Conservation (phyloP, 208 protist genomes). For the Porcisia deanei region DNA sequence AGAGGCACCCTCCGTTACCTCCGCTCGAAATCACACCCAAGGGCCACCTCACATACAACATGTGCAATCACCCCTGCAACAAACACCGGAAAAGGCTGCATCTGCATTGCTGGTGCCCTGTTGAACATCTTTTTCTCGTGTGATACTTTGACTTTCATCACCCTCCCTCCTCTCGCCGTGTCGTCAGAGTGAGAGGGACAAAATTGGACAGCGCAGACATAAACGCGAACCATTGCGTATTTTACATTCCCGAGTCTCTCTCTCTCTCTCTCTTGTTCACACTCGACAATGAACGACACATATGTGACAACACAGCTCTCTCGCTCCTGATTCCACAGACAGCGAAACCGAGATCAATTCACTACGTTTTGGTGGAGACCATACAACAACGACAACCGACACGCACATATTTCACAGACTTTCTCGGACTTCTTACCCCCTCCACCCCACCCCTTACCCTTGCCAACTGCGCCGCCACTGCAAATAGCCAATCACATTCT, state of each 20-base stretch:
- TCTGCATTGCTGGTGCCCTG: too few species aligned
- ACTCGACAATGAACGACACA: background rate
- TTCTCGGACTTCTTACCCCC: background rate
- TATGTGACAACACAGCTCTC: background rate
- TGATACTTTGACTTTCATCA: background rate
- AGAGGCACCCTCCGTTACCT: too few species aligned
- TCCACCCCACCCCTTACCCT: background rate
- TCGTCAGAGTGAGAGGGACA: background rate
- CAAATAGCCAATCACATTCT: background rate
- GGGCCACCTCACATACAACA: too few species aligned
- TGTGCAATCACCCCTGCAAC: too few species aligned
- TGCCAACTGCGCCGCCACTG: background rate
- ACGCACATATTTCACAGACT: constrained; percentile 3
- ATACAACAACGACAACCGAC: background rate
- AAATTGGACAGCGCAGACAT: background rate
- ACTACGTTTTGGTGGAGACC: background rate
- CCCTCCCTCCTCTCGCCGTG: background rate
- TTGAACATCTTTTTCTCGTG: background rate
- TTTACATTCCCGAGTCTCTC: background rate
- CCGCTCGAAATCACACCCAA: too few species aligned
- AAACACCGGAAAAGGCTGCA: too few species aligned
- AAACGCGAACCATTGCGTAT: background rate
- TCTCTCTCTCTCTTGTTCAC: background rate
- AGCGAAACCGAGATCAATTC: background rate
- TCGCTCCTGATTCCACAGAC: background rate